These are phyloP conservation scores for Macrolepiota albuminosa DNA, from an alignment of 768 basidiomycete species.

Conservation along the genomic window DNA sequence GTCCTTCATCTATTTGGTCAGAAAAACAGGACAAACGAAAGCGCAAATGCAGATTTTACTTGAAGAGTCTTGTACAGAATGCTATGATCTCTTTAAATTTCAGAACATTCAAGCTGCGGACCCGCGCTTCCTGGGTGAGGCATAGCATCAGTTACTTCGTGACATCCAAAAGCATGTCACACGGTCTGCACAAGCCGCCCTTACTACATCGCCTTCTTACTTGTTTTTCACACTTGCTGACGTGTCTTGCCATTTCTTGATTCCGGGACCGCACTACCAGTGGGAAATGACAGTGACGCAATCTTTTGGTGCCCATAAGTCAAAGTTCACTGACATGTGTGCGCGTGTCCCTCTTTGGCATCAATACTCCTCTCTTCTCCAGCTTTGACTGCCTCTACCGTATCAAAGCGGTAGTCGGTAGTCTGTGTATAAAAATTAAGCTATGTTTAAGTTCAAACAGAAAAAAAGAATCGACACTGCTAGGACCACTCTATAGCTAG, in stretches of 20 bases:
- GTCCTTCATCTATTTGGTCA: not conserved
- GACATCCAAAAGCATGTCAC: not conserved
- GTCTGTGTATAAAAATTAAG: not conserved
- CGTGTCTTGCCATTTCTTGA: not conserved
- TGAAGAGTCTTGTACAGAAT: no score
- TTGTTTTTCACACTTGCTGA: no score
- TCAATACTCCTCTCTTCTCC: not conserved
- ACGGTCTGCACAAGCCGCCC: no score
- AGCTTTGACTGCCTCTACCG: not conserved
- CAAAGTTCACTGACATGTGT: not conserved
- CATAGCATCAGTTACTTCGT: not conserved
- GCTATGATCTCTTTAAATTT: not conserved
- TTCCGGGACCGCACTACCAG: not conserved
- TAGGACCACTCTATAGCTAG: not conserved
- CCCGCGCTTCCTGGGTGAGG: not conserved
- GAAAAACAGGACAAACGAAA: not conserved
- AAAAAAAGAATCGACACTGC: no score
- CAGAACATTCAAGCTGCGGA: not conserved
- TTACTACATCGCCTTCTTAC: not conserved
- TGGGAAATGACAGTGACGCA: not conserved
- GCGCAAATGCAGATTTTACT: not conserved
- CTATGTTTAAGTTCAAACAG: not conserved
- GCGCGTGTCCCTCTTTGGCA: not conserved
- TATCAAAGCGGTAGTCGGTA: slow-evolving; percentile 2
- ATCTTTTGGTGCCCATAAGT: not conserved